Percentiles rank a stretch among this genome's conserved stretches.
phyloP scores from a whole-genome alignment of 495 filamentous ascomycete species.

The Aspergillus baeticus region DNA sequence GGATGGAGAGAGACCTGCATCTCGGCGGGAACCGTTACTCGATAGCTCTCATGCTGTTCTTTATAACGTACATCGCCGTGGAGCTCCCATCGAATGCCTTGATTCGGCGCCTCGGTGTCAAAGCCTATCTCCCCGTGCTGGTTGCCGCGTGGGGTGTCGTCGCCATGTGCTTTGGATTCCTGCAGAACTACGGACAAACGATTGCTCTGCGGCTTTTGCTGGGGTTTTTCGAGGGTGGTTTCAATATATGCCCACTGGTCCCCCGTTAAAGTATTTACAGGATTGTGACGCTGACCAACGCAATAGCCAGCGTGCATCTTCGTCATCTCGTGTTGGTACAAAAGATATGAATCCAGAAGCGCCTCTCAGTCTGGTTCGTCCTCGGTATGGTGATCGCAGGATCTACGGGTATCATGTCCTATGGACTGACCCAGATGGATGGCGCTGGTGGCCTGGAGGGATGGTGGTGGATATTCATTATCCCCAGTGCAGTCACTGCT shows the following conservation, averaged over 20 bases:
- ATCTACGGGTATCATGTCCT: no score
- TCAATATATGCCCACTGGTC: no score
- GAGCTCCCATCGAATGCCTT: conserved; percentile 45
- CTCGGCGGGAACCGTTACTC: conserved; percentile 25
- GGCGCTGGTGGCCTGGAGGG: conserved; percentile 38
- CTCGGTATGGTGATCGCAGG: no score
- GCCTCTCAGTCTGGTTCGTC: conserved; percentile 37
- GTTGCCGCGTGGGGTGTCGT: conserved; percentile 38
- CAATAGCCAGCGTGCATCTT: conserved; percentile 43
- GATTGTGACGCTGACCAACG: no score
- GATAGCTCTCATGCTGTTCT: conserved; percentile 35
- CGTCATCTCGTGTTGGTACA: conserved; percentile 49
- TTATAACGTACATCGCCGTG: conserved; percentile 44
- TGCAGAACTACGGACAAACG: conserved; percentile 37
- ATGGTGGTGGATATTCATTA: conserved; percentile 45
- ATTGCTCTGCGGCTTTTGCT: conserved; percentile 33
- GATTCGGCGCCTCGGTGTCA: conserved; percentile 30
- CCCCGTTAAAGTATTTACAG: no score
- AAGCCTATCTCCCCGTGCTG: conserved; percentile 34
- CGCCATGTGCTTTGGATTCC: conserved; percentile 32
- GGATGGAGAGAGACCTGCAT: conserved; percentile 34
- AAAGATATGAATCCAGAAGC: conserved; percentile 40
- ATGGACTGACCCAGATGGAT: no score
- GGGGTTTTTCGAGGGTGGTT: conserved; percentile 38
- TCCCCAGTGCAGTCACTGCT: conserved; percentile 28